Percentiles rank a stretch among this genome's conserved stretches.
Conservation (phyloP, 225 moss, liverwort and hornwort genomes). For the Pleurozium schreberi region DNA sequence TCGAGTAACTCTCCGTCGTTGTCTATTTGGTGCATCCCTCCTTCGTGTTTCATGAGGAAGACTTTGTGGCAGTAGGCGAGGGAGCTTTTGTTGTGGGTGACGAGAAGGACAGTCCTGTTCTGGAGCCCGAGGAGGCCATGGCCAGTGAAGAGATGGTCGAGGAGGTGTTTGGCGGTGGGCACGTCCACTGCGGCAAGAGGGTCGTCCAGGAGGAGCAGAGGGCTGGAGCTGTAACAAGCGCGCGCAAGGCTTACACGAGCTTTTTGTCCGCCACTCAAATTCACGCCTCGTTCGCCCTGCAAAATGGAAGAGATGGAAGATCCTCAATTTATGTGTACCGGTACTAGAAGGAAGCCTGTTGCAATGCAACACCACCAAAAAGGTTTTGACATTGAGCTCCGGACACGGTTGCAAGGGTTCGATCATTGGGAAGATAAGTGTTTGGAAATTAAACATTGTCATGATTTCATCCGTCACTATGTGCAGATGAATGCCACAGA, state of each 20-base stretch:
- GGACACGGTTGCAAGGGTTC: neutral
- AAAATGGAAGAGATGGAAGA: neutral
- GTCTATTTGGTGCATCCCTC: neutral
- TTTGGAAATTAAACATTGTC: neutral
- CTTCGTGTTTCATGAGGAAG: slow-evolving; percentile 39
- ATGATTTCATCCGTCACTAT: too few species aligned
- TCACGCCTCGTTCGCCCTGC: slow-evolving; percentile 78
- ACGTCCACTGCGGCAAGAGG: slow-evolving; percentile 83
- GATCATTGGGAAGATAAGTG: too few species aligned
- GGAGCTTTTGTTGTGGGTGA: slow-evolving; percentile 65
- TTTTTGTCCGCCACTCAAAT: slow-evolving; percentile 85
- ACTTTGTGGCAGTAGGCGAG: slow-evolving; percentile 43
- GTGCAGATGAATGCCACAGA: neutral
- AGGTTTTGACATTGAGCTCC: neutral
- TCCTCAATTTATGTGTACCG: too few species aligned
- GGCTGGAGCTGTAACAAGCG: slow-evolving; percentile 56
- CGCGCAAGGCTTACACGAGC: slow-evolving; percentile 77
- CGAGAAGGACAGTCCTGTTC: slow-evolving; percentile 54
- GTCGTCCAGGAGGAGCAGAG: slow-evolving; percentile 64
- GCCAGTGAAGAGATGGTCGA: slow-evolving; percentile 47
- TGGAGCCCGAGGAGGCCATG: slow-evolving; percentile 36
- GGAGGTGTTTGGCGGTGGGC: slow-evolving; percentile 69
- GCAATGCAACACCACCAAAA: neutral
- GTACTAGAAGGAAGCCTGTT: neutral
- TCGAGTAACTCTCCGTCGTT: slow-evolving; percentile 8